These are phyloP conservation scores for Ophiostoma sp. DNA, from an alignment of 2,329 filamentous ascomycete species.

Conservation along the genomic window DNA sequence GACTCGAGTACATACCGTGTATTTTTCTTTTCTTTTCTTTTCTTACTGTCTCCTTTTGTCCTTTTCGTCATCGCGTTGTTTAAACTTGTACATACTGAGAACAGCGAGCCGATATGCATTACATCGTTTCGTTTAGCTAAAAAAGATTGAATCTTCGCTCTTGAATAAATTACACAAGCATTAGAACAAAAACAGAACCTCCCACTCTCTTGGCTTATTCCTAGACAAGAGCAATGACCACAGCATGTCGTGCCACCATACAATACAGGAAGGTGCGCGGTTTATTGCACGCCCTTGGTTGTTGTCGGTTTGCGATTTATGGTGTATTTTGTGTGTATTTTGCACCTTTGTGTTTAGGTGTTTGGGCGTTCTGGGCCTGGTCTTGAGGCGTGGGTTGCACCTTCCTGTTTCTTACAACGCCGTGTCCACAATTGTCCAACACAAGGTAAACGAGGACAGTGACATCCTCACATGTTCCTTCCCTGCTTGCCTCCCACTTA, in stretches of 20 bases:
- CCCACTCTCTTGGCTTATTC: not conserved
- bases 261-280: conserved; percentile 16
- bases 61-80: not conserved
- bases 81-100: conserved; percentile 31
- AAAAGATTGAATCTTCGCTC: conserved; percentile 7
- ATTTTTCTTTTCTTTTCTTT: not conserved
- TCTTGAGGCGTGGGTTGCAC: conserved; percentile 7
- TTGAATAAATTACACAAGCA: not conserved
- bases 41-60: not conserved
- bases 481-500: not conserved
- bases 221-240: not conserved
- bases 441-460: not conserved
- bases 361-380: not conserved
- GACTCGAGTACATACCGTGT: not conserved
- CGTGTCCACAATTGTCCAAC: conserved; percentile 10
- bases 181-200: not conserved
- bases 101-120: conserved; percentile 3
- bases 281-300: not conserved
- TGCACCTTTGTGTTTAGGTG: not conserved
- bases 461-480: not conserved
- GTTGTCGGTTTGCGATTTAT: not conserved
- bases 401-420: conserved; percentile 20
- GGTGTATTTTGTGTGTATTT: not conserved
- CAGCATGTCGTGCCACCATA: not conserved
- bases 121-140: not conserved